These are phyloP conservation scores for Luvunga scandens DNA, from an alignment of 345 rosid genomes.

Conservation along the genomic window DNA sequence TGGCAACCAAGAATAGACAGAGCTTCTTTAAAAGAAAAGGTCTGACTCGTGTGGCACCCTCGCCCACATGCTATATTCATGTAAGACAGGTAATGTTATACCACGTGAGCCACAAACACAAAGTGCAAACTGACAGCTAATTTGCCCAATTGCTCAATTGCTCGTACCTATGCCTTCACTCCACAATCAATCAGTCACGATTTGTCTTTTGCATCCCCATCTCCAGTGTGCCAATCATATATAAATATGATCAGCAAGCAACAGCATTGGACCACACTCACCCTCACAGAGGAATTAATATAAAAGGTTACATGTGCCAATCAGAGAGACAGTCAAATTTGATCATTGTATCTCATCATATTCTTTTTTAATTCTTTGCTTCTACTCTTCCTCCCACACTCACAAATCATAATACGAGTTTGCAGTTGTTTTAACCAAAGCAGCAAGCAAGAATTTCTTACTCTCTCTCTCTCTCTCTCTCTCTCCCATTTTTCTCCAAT, in stretches of 20 bases:
- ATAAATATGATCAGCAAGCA: background rate
- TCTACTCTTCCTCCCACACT: background rate
- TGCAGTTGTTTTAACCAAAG: background rate
- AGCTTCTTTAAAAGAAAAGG: background rate
- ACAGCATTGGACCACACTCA: constrained; percentile 1
- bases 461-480: too few species aligned
- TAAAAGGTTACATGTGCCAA: constrained; percentile 4
- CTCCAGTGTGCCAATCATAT: background rate
- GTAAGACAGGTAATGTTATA: background rate
- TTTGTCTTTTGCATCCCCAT: background rate
- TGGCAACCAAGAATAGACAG: background rate
- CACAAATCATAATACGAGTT: too few species aligned
- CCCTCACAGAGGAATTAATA: background rate
- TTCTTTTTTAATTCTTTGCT: constrained; percentile 4
- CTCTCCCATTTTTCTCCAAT: background rate
- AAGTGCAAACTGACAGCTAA: constrained; percentile 10
- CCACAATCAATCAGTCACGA: background rate
- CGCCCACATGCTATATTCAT: background rate
- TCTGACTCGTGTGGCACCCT: constrained; percentile 5
- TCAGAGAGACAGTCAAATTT: background rate
- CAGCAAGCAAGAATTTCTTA: too few species aligned
- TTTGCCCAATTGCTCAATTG: background rate
- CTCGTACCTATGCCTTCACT: background rate
- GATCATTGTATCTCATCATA: background rate
- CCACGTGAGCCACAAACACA: constrained; percentile 7